phyloP scores from a whole-genome alignment of 305 asterid genomes.

The Rubia occidens region DNA sequence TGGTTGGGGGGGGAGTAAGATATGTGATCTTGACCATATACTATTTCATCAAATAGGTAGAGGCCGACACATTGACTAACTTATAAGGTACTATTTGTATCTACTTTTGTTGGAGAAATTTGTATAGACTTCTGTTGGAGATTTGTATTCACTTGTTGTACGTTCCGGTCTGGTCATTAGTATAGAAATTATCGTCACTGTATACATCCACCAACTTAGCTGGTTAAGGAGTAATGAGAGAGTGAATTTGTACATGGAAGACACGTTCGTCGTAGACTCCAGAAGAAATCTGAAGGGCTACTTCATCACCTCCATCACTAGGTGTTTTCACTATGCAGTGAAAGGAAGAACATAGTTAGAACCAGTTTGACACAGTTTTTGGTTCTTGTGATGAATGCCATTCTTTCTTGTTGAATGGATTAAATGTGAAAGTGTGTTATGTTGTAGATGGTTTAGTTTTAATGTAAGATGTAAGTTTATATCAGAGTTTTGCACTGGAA shows the following conservation, averaged over 20 bases:
- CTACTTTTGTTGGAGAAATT: constrained; percentile 21
- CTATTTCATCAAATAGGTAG: too few species aligned
- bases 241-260: constrained; percentile 42
- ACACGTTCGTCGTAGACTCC: constrained; percentile 41
- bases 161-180: constrained; percentile 26
- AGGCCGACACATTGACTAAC: neutral
- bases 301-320: constrained; percentile 36
- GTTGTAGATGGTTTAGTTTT: neutral
- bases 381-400: constrained; percentile 3
- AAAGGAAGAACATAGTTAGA: neutral
- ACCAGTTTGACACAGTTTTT: neutral
- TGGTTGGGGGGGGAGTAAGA: too few species aligned
- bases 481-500: constrained; percentile 9
- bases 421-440: neutral
- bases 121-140: too few species aligned
- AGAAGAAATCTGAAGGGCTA: constrained; percentile 38
- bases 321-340: constrained; percentile 5
- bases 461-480: neutral
- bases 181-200: constrained; percentile 40
- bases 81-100: too few species aligned
- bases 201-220: constrained; percentile 37
- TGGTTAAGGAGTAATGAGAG: constrained; percentile 51
- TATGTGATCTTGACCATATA: too few species aligned
- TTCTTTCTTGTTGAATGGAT: neutral
- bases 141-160: constrained; percentile 28